phyloP scores from a whole-genome alignment of 2,329 filamentous ascomycete genomes.

The Raffaelea deltoideospora region DNA sequence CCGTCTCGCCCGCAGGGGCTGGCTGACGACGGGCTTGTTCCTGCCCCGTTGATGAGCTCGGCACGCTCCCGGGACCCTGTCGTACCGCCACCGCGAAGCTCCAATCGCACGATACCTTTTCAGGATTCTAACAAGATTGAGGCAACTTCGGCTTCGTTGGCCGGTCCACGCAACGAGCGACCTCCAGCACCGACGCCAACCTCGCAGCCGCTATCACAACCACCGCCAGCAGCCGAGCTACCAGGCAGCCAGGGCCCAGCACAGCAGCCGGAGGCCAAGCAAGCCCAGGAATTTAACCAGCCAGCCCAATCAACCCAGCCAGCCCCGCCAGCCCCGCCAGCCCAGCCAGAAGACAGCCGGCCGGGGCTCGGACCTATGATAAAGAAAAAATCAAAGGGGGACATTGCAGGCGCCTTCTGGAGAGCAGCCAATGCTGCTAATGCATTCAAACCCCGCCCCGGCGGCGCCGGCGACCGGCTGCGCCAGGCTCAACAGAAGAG shows the following conservation, averaged over 20 bases:
- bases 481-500: conserved; percentile 43
- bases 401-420: conserved; percentile 62
- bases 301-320: too few relatives aligned
- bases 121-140: conserved; percentile 6
- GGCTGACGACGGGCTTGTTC: conserved; percentile 37
- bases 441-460: conserved; percentile 73
- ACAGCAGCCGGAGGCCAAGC: background rate
- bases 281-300: too few relatives aligned
- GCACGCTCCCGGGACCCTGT: conserved; percentile 27
- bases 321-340: conserved; percentile 7
- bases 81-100: conserved; percentile 32
- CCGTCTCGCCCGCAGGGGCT: conserved; percentile 32
- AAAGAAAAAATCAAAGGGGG: conserved; percentile 55
- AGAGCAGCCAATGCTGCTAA: conserved; percentile 62
- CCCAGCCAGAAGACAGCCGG: conserved; percentile 23
- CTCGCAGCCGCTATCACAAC: conserved; percentile 2
- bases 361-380: conserved; percentile 86
- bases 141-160: background rate
- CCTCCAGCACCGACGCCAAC: background rate
- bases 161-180: conserved; percentile 1
- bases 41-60: conserved; percentile 41
- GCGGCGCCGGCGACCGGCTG: conserved; percentile 71
- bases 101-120: conserved; percentile 7
- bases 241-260: too few relatives aligned
- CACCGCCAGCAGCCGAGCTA: conserved; percentile 4